Base-by-base conservation (phyloP, 1,139 yeast species). In the Torulaspora pretoriensis region DNA sequence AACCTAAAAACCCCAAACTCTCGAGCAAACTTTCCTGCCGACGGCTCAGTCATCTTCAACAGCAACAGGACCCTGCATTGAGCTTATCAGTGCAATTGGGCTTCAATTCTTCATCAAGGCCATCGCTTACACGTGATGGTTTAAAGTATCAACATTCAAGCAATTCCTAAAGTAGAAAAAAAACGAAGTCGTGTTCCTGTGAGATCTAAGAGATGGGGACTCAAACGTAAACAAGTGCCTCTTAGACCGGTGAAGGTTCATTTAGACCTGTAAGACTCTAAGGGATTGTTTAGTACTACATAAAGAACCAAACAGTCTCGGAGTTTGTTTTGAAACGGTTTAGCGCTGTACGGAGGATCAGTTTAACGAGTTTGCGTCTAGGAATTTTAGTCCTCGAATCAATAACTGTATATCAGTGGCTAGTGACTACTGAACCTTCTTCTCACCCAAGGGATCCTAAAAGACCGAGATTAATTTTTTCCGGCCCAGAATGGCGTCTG, bases 401-500 rank as follows among this genome's bases (percentile, higher is more conserved):
- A 9, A n/a, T 29, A 19, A 9, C 16, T 14, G n/a, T 29, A 8
- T 9, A 29, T 29, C 24, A 19, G 26, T n/a, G 10, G 16, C 26
- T 19, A 19, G 7, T 19, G 22, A 19, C 22, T 19, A 7, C 22
- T 19, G 22, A 19, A 7, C 2, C 22, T 19, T 19, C 3, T 19
- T 19, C 22, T 19, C 22, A 19, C 5, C 22, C 7, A 19, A 19
- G 22, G 5, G 22, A 19, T 9, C 25, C 4, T n/a, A 26, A 32
- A 19, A 19, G 24, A 29, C 17, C 16, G 3, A 9, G 16, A 29
- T 9, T 14, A 2, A 8, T 8, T 3, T 14, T 7, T 8, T 29
- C 7, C 5, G 32, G 7, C 16, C 35, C 14, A n/a, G 9, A 30
- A 51, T 51, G 54, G 44, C 52, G 23, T 45, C 54, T 8, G 31